phyloP scores from a whole-genome alignment of 2,329 filamentous ascomycete genomes.

The Rosellinia necatrix region DNA sequence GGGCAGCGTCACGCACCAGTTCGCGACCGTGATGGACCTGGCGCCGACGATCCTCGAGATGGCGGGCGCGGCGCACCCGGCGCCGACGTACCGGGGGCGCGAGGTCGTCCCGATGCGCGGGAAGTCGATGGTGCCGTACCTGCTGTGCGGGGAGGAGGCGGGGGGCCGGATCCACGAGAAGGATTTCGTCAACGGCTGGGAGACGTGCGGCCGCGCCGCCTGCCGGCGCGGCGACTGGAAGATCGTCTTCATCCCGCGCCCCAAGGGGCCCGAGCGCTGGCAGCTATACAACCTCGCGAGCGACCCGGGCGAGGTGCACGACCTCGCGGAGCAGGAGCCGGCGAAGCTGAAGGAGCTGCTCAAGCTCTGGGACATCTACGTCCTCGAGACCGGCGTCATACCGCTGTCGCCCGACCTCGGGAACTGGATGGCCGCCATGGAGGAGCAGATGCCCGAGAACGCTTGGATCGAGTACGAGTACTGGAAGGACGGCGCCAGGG shows the following conservation, averaged over 20 bases:
- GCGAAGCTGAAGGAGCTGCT: slow-evolving; percentile 41
- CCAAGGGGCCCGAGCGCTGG: slow-evolving; percentile 54
- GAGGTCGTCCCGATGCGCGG: slow-evolving; percentile 43
- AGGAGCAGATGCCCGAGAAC: slow-evolving; percentile 68
- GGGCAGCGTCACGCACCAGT: slow-evolving; percentile 52
- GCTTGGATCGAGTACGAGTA: slow-evolving; percentile 70
- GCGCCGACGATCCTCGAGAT: slow-evolving; percentile 54
- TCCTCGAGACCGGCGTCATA: slow-evolving; percentile 62
- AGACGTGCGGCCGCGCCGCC: slow-evolving; percentile 43
- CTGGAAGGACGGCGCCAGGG: slow-evolving; percentile 53
- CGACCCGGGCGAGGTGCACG: slow-evolving; percentile 52
- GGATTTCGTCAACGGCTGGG: slow-evolving; percentile 46
- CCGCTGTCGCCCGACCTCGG: slow-evolving; percentile 63
- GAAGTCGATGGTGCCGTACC: slow-evolving; percentile 42
- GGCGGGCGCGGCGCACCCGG: slow-evolving; percentile 55
- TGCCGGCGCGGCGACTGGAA: slow-evolving; percentile 45
- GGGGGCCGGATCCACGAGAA: slow-evolving; percentile 45
- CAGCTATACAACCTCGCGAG: slow-evolving; percentile 52
- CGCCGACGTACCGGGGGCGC: slow-evolving; percentile 50
- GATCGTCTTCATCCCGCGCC: slow-evolving; percentile 53
- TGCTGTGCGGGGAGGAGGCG: slow-evolving; percentile 32
- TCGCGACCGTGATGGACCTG: slow-evolving; percentile 58
- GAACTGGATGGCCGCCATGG: slow-evolving; percentile 61
- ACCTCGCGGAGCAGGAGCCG: slow-evolving; percentile 43
- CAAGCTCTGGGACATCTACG: slow-evolving; percentile 44